A percentile compares a stretch with the other conserved stretches of the same genome.
phyloP scores from a whole-genome alignment of 148 eudicot genomes.

The Bassia scoparia region DNA sequence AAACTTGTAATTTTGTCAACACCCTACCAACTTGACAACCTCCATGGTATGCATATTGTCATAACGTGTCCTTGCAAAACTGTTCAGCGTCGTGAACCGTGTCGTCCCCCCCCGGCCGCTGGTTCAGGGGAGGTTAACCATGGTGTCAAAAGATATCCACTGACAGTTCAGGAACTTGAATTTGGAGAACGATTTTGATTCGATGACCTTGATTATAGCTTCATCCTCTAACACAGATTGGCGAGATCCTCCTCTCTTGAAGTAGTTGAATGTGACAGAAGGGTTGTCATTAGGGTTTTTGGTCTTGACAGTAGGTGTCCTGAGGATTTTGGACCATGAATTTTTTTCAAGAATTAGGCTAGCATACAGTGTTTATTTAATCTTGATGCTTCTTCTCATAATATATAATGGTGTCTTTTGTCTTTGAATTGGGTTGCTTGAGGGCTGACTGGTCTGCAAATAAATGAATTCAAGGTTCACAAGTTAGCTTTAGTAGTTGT shows the following conservation, averaged over 20 bases:
- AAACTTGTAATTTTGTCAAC: slow-evolving; percentile 46
- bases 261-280: slow-evolving; percentile 63
- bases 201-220: slow-evolving; percentile 36
- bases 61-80: slow-evolving; percentile 54
- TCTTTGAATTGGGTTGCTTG: slow-evolving; percentile 8
- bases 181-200: slow-evolving; percentile 40
- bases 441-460: slow-evolving; percentile 24
- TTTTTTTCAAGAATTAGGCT: slow-evolving; percentile 55
- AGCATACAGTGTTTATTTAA: slow-evolving; percentile 20
- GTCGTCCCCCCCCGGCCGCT: slow-evolving; percentile 10
- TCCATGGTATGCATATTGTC: slow-evolving; percentile 73
- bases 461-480: neutral
- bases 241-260: slow-evolving; percentile 46
- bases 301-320: slow-evolving; percentile 42
- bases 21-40: slow-evolving; percentile 58
- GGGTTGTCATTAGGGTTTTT: slow-evolving; percentile 55
- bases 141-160: slow-evolving; percentile 27
- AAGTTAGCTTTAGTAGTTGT: neutral
- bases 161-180: slow-evolving; percentile 30
- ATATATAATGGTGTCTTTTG: neutral
- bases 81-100: slow-evolving; percentile 29
- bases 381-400: slow-evolving; percentile 9
- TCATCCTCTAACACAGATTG: slow-evolving; percentile 53
- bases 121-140: slow-evolving; percentile 38
- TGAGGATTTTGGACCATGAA: slow-evolving; percentile 43